Evolutionary conservation across 2,329 filamentous ascomycete genomes (phyloP), one percentile per base, ranked within the genome.

Genomic region (Dactylonectria estremocensis): DNA sequence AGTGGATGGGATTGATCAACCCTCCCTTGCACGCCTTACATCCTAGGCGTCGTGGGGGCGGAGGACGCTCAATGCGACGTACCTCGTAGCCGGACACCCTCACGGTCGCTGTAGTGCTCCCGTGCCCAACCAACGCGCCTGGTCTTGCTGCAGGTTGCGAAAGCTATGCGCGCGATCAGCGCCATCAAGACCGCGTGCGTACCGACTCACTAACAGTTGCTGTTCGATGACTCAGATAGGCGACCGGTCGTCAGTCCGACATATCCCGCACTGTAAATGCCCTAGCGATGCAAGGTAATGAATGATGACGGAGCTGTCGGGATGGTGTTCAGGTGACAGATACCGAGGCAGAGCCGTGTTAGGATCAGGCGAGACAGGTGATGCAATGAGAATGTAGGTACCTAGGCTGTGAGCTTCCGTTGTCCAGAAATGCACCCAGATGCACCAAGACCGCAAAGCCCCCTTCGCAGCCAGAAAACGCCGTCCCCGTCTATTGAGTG

Each of bases 401-500:
- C 24, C 7, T 7, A 57, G 64, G 67, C 65, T 65, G 61, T 66
- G 56, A 70, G 66, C 59, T 58, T 57, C 70, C 56, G 55, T 57
- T 59, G 54, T 57, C 64, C 50, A 49, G 60, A 33, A 7, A 28
- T 28, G 24, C 24, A 28, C 24, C 24, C 4, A 52, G 37, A n/a
- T 16, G 52, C 64, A 58, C 67, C 68, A 46, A 72, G 60, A 61
- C 53, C 64, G 64, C 35, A 54, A 22, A 54, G 55, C 59, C 62
- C 46, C 46, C 45, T 45, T 61, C 54, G 61, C 64, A 65, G 64
- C 64, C 49, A 59, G 58, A 57, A 63, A 73, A 75, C 74, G 70
- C 74, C 74, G 54, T 37, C 63, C 69, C 68, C 65, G 64, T 76
- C 70, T 75, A 75, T 76, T 69, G 60, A 31, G 64, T 56, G 57